Conservation (phyloP, 2,329 filamentous ascomycete species). For the Penicillium sp. region DNA sequence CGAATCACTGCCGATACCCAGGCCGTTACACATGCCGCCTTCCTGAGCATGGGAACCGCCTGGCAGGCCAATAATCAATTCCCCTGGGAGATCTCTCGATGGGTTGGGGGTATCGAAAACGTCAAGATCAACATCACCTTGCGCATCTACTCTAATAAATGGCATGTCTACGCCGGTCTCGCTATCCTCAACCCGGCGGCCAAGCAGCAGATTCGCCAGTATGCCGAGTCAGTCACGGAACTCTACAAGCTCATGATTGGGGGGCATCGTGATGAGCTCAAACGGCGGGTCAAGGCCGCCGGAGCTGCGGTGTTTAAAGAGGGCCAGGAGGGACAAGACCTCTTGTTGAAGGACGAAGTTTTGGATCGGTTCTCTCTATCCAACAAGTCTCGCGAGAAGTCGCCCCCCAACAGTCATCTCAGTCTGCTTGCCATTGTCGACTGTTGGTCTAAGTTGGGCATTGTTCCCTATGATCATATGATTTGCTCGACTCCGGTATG, state of each 20-base stretch:
- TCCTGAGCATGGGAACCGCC: conserved; percentile 95
- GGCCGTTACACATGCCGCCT: conserved; percentile 95
- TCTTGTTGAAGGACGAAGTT: conserved; percentile 78
- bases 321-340: conserved; percentile 58
- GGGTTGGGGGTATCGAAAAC: conserved; percentile 96
- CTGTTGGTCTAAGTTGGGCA: conserved; percentile 92
- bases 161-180: conserved; percentile 98
- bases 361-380: conserved; percentile 88
- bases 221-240: conserved; percentile 88
- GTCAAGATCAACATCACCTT: conserved; percentile 98
- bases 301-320: conserved; percentile 70
- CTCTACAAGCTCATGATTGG: conserved; percentile 97
- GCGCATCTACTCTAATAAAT: conserved; percentile 97
- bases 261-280: conserved; percentile 76
- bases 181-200: conserved; percentile 96
- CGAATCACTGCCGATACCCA: conserved; percentile 98
- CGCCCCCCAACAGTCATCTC: conserved; percentile 86
- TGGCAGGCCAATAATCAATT: conserved; percentile 97
- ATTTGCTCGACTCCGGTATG: conserved; percentile 90
- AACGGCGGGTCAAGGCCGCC: conserved; percentile 75
- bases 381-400: conserved; percentile 65
- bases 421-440: conserved; percentile 95
- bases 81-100: conserved; percentile 94
- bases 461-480: conserved; percentile 99
- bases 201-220: conserved; percentile 89